Conservation (phyloP, 306 rosid genomes). For the Leucaena leucocephala region DNA sequence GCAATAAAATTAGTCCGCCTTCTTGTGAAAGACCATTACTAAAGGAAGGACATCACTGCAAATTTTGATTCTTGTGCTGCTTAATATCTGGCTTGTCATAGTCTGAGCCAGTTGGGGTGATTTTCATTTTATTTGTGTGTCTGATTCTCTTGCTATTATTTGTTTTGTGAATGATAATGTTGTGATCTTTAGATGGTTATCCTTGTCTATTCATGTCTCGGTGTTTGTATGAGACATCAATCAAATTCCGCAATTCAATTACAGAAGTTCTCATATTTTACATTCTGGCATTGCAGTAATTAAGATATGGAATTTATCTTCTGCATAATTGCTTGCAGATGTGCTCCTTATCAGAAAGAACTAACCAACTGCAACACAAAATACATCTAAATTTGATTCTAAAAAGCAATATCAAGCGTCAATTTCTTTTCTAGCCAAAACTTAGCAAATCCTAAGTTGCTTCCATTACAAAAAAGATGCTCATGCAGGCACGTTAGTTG, state of each 20-base stretch:
- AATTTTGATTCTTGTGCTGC: slow-evolving; percentile 35
- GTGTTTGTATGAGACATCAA: slow-evolving; percentile 33
- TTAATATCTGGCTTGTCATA: slow-evolving; percentile 36
- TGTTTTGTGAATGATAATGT: slow-evolving; percentile 53
- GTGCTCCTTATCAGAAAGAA: background rate
- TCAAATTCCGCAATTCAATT: slow-evolving; percentile 38
- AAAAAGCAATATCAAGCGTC: background rate
- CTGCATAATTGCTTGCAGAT: background rate
- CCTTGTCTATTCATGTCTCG: slow-evolving; percentile 31
- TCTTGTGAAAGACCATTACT: slow-evolving; percentile 16
- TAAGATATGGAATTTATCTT: slow-evolving; percentile 8
- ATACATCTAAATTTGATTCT: background rate
- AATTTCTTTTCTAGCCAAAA: too few relatives aligned
- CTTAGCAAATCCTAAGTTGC: too few relatives aligned
- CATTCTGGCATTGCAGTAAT: background rate
- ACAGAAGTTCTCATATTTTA: slow-evolving; percentile 26
- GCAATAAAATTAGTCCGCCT: slow-evolving; percentile 11
- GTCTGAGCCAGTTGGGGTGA: slow-evolving; percentile 41
- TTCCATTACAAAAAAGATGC: too few relatives aligned
- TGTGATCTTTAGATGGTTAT: slow-evolving; percentile 39
- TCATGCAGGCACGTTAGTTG: background rate
- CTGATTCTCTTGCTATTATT: slow-evolving; percentile 39
- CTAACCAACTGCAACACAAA: background rate
- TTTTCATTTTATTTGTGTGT: slow-evolving; percentile 45
- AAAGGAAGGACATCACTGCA: slow-evolving; percentile 22